These are phyloP conservation scores for Pogostemon cablin DNA, from an alignment of 257 asterid genomes.

Conservation along the genomic window DNA sequence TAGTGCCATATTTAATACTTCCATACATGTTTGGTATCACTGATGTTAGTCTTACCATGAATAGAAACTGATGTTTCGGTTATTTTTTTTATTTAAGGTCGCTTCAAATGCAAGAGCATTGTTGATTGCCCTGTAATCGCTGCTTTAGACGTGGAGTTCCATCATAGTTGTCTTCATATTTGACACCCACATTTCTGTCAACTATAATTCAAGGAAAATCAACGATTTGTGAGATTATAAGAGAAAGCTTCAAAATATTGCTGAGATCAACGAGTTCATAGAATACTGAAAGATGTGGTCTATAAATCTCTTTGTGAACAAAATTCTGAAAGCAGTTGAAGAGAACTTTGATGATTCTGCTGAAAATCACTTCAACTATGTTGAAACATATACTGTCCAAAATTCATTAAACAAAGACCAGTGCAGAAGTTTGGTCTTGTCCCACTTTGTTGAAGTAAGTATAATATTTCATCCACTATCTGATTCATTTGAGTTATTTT, in stretches of 20 bases:
- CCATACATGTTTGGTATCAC: constrained; percentile 7
- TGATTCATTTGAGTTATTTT: constrained; percentile 13
- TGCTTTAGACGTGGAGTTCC: constrained; percentile 24
- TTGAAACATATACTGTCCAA: constrained; percentile 46
- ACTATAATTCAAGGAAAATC: constrained; percentile 18
- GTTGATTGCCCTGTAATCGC: constrained; percentile 8
- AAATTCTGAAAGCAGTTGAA: constrained; percentile 67
- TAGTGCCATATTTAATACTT: neutral
- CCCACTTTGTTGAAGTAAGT: constrained; percentile 66
- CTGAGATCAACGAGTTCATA: constrained; percentile 26
- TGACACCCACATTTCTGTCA: constrained; percentile 9
- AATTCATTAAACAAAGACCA: constrained; percentile 44
- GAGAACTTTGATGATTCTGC: constrained; percentile 49
- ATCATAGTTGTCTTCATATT: constrained; percentile 15
- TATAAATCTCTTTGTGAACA: constrained; percentile 62
- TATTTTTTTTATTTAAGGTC: constrained; percentile 27
- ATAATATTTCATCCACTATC: neutral
- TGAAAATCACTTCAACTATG: constrained; percentile 43
- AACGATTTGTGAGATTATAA: neutral
- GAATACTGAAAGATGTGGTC: constrained; percentile 73
- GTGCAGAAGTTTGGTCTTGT: constrained; percentile 33
- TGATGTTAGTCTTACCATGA: constrained; percentile 7
- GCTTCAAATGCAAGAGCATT: neutral
- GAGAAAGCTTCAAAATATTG: constrained; percentile 23
- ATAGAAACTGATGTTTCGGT: constrained; percentile 20